Percentiles rank a stretch among this genome's conserved stretches.
These are phyloP conservation scores for Talaromyces ruber DNA, from an alignment of 495 filamentous ascomycete genomes.

Conservation along the genomic window DNA sequence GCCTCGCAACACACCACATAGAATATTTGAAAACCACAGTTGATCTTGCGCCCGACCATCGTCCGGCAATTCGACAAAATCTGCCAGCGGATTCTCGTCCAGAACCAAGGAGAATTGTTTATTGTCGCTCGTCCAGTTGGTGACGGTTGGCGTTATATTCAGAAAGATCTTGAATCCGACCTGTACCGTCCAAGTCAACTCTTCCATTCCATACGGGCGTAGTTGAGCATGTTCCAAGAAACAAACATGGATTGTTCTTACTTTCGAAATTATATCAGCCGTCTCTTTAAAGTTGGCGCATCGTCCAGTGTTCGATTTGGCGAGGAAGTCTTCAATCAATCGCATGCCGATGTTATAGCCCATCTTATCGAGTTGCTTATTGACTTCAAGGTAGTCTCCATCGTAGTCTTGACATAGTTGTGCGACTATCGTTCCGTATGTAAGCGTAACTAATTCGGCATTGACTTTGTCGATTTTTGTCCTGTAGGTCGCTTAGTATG, in stretches of 20 bases:
- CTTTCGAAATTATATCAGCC: conserved; percentile 93
- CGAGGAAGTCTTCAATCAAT: conserved; percentile 94
- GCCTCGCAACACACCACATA: conserved; percentile 86
- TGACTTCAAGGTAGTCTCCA: conserved; percentile 82
- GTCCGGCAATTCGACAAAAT: conserved; percentile 95
- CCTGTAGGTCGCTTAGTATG: conserved; percentile 41
- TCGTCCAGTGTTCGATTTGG: conserved; percentile 80
- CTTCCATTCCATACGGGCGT: not conserved
- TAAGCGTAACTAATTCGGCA: conserved; percentile 92
- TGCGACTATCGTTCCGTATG: conserved; percentile 94
- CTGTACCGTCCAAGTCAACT: conserved; percentile 30
- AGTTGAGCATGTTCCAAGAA: not conserved
- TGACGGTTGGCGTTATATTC: conserved; percentile 90
- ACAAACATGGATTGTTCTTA: conserved; percentile 21
- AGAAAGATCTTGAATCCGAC: conserved; percentile 98
- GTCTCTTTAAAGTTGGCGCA: conserved; percentile 93
- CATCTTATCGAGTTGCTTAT: conserved; percentile 97
- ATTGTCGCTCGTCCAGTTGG: conserved; percentile 92
- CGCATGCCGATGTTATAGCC: conserved; percentile 97
- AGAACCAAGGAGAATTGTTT: conserved; percentile 95
- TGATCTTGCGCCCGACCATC: conserved; percentile 94
- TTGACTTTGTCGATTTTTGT: conserved; percentile 64
- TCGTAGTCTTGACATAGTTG: conserved; percentile 96
- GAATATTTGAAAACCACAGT: conserved; percentile 95
- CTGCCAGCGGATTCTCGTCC: conserved; percentile 92